phyloP scores from a whole-genome alignment of 192 early-diverging fungal species.

The Entomortierella beljakovae region DNA sequence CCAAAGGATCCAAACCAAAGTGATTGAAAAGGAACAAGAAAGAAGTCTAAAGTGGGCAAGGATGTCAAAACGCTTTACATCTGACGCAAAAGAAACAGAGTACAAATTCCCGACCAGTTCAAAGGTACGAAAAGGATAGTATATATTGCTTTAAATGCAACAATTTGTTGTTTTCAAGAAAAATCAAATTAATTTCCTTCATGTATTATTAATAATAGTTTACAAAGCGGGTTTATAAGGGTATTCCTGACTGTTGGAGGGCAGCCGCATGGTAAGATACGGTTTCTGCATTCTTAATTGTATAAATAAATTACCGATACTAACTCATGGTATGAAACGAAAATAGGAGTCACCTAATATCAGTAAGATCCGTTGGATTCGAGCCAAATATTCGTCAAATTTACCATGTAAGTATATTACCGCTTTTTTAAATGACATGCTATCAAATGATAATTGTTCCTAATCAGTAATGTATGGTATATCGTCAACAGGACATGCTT shows the following conservation, averaged over 20 bases:
- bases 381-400: slow-evolving; percentile 42
- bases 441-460: no score
- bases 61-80: slow-evolving; percentile 34
- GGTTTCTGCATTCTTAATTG: background rate
- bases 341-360: slow-evolving; percentile 27
- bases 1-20: slow-evolving; percentile 18
- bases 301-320: background rate
- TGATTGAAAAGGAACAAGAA: slow-evolving; percentile 34
- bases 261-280: slow-evolving; percentile 62
- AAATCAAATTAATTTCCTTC: no score
- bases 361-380: slow-evolving; percentile 31
- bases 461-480: background rate
- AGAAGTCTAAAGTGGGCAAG: slow-evolving; percentile 16
- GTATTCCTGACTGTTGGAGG: slow-evolving; percentile 69
- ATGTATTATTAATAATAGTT: slow-evolving; percentile 52
- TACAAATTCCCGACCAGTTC: slow-evolving; percentile 31
- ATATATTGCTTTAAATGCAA: background rate
- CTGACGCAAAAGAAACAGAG: slow-evolving; percentile 28
- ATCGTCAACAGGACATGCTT: slow-evolving; percentile 39
- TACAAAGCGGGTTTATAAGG: slow-evolving; percentile 63
- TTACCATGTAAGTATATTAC: slow-evolving; percentile 43
- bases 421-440: no score
- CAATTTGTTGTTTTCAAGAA: no score
- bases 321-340: slow-evolving; percentile 1
- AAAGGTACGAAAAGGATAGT: slow-evolving; percentile 22